A percentile compares a stretch with the other conserved stretches of the same genome.
Evolutionary conservation across 352 stramenopile species (phyloP).

Genomic region (Pythium rhizo-oryzae): DNA sequence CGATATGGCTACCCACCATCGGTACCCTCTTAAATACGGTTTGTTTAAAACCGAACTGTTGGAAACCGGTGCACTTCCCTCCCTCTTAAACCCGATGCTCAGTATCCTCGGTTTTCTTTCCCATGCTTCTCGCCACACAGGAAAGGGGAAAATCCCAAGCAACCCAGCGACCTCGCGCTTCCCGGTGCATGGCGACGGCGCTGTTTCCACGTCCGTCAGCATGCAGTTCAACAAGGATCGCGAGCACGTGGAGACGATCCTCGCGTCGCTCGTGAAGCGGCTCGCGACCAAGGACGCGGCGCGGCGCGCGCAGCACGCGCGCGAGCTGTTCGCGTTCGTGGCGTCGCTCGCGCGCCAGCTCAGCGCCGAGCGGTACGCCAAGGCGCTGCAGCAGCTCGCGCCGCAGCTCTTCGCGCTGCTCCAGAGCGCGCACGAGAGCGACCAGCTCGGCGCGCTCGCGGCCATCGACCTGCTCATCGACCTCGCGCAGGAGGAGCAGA

Average conservation of each 20-base stretch:
- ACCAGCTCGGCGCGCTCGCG: slow-evolving; percentile 73
- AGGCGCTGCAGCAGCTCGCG: slow-evolving; percentile 73
- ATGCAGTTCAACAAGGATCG: slow-evolving; percentile 52
- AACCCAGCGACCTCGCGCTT: neutral
- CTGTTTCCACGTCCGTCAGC: neutral
- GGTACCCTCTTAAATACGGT: neutral
- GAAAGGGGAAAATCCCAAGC: neutral
- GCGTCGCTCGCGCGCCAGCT: slow-evolving; percentile 70
- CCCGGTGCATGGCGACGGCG: neutral
- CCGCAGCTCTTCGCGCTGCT: slow-evolving; percentile 75
- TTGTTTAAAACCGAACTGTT: slow-evolving; percentile 11
- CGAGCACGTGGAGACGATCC: slow-evolving; percentile 65
- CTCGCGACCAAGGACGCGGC: slow-evolving; percentile 48
- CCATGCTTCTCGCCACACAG: neutral
- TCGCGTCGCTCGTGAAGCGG: slow-evolving; percentile 65
- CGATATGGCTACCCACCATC: neutral
- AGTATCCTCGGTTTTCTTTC: slow-evolving; percentile 1
- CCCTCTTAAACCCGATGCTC: slow-evolving; percentile 14
- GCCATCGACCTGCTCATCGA: slow-evolving; percentile 85
- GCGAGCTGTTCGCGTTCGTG: slow-evolving; percentile 66
- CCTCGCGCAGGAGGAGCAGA: slow-evolving; percentile 84
- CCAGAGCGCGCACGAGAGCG: slow-evolving; percentile 59
- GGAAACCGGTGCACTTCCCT: slow-evolving; percentile 1
- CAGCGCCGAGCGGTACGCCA: slow-evolving; percentile 79
- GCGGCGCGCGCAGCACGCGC: slow-evolving; percentile 42